phyloP scores from a whole-genome alignment of 176 grass and related monocot species.

The Bromus sterilis region DNA sequence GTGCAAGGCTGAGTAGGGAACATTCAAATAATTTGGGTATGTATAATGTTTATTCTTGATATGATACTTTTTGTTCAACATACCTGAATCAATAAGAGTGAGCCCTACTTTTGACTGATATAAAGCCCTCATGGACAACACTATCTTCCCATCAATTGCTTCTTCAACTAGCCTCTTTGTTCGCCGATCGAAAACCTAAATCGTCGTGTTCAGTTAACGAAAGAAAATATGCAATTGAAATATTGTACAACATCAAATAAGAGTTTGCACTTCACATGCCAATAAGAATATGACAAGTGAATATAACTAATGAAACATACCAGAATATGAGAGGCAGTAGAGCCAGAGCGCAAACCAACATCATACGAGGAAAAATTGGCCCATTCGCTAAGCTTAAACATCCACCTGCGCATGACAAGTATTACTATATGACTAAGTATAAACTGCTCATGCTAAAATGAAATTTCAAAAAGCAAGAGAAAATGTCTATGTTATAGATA shows the following conservation, averaged over 20 bases:
- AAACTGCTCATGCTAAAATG: not conserved
- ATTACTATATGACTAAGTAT: constrained; percentile 17
- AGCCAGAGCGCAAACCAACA: constrained; percentile 86
- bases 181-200: constrained; percentile 83
- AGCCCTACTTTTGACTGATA: constrained; percentile 96
- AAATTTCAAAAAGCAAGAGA: constrained; percentile 13
- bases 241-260: not conserved
- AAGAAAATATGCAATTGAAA: not conserved
- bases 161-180: constrained; percentile 91
- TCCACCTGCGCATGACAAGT: constrained; percentile 58
- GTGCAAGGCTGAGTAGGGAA: not conserved
- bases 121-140: constrained; percentile 90
- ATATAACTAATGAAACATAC: constrained; percentile 30
- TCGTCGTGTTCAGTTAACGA: not conserved
- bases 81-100: constrained; percentile 85
- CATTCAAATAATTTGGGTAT: not conserved
- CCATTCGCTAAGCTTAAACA: constrained; percentile 99
- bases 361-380: constrained; percentile 80
- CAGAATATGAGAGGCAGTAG: constrained; percentile 88
- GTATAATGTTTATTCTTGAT: not conserved
- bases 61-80: not conserved
- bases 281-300: constrained; percentile 13
- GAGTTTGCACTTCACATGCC: not conserved
- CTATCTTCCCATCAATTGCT: constrained; percentile 89
- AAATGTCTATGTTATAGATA: not conserved